phyloP scores from a whole-genome alignment of 2,329 filamentous ascomycete species.

The Zopfia rhizophila region DNA sequence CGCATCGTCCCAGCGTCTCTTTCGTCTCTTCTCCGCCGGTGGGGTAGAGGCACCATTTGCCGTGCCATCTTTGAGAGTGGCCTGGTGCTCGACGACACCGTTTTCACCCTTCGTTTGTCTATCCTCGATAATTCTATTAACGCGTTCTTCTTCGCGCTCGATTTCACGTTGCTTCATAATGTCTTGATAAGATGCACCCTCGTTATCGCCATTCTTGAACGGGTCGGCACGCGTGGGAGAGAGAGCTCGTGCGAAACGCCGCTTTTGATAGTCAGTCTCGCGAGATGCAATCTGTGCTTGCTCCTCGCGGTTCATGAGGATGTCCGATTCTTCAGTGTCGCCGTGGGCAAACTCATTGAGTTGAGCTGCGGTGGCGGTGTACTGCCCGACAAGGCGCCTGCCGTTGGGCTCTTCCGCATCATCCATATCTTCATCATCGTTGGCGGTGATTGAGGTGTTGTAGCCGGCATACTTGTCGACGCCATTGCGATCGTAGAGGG shows the following conservation, averaged over 20 bases:
- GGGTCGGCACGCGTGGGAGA: conserved; percentile 88
- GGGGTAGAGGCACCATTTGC: conserved; percentile 77
- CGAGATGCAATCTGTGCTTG: conserved; percentile 90
- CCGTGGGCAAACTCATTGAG: conserved; percentile 94
- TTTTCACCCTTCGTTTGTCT: conserved; percentile 71
- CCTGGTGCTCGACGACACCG: conserved; percentile 72
- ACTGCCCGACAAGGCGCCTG: conserved; percentile 88
- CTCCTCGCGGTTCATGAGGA: conserved; percentile 85
- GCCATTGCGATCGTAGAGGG: conserved; percentile 83
- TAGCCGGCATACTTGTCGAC: conserved; percentile 88
- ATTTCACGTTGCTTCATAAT: conserved; percentile 91
- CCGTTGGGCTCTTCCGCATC: conserved; percentile 74
- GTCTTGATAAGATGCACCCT: conserved; percentile 86
- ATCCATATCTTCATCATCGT: conserved; percentile 81
- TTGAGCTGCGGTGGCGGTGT: conserved; percentile 90
- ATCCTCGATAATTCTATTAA: conserved; percentile 81
- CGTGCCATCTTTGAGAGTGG: conserved; percentile 78
- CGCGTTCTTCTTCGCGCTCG: conserved; percentile 91
- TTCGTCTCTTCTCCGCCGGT: conserved; percentile 74
- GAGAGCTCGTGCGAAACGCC: conserved; percentile 83
- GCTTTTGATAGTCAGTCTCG: conserved; percentile 98
- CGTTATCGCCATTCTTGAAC: conserved; percentile 78
- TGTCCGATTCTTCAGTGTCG: conserved; percentile 91
- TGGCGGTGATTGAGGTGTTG: conserved; percentile 84
- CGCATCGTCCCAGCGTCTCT: conserved; percentile 95